Conservation (phyloP, 495 filamentous ascomycete species). For the Aspergillus leporis region DNA sequence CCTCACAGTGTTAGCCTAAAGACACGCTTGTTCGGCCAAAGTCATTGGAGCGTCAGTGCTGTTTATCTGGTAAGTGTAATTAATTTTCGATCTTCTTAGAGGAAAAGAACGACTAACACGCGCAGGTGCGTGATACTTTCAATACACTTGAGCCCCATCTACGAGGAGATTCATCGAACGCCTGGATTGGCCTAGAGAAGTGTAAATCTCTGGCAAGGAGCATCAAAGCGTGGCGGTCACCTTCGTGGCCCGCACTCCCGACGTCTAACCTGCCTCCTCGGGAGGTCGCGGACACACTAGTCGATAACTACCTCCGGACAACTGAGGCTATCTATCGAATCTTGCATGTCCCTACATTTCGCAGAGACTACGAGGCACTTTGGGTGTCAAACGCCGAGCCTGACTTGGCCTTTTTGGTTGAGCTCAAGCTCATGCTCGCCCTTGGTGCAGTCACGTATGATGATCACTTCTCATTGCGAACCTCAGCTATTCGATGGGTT, state of each 20-base stretch:
- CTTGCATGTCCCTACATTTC: slow-evolving; percentile 59
- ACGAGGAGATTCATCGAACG: slow-evolving; percentile 39
- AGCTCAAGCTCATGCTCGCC: slow-evolving; percentile 52
- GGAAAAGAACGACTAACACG: slow-evolving; percentile 12
- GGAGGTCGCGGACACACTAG: slow-evolving; percentile 39
- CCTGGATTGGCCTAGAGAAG: slow-evolving; percentile 31
- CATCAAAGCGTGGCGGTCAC: slow-evolving; percentile 45
- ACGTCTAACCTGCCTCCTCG: slow-evolving; percentile 43
- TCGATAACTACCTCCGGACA: slow-evolving; percentile 43
- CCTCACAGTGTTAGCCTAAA: slow-evolving; percentile 51
- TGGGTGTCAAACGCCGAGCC: slow-evolving; percentile 26
- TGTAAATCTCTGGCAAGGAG: slow-evolving; percentile 48
- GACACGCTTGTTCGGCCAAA: slow-evolving; percentile 54
- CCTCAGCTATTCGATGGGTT: slow-evolving; percentile 46
- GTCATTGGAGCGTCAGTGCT: slow-evolving; percentile 52
- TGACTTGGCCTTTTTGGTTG: slow-evolving; percentile 32
- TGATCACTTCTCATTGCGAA: slow-evolving; percentile 33
- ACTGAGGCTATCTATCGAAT: slow-evolving; percentile 55
- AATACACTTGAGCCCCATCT: slow-evolving; percentile 39
- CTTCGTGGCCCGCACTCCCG: slow-evolving; percentile 39
- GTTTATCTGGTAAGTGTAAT: slow-evolving; percentile 40
- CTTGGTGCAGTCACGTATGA: slow-evolving; percentile 48
- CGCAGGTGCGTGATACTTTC: slow-evolving; percentile 42
- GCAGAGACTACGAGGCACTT: slow-evolving; percentile 31
- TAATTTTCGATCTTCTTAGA: not conserved